Evolutionary conservation across 1,139 yeast genomes (phyloP).

Genomic region (Diutina catenulata): DNA sequence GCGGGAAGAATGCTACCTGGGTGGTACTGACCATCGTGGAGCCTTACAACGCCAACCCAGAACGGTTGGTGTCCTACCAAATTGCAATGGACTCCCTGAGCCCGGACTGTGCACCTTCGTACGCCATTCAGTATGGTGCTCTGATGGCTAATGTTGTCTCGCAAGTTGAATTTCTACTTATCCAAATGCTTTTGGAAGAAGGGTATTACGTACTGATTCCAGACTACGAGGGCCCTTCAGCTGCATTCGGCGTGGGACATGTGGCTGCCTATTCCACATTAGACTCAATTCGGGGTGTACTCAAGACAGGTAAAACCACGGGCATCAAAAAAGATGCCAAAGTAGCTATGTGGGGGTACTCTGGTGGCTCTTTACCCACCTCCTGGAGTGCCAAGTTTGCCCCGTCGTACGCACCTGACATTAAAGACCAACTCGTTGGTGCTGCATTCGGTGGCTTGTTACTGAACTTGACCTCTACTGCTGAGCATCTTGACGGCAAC

Average conservation of each 20-base stretch:
- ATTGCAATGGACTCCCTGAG: slow-evolving; percentile 22
- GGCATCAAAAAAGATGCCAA: slow-evolving; percentile 15
- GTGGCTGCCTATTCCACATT: slow-evolving; percentile 19
- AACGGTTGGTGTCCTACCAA: slow-evolving; percentile 20
- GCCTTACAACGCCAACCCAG: slow-evolving; percentile 20
- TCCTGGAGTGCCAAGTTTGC: slow-evolving; percentile 27
- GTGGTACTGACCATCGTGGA: slow-evolving; percentile 19
- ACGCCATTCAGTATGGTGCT: slow-evolving; percentile 16
- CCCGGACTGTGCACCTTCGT: slow-evolving; percentile 22
- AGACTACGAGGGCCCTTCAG: slow-evolving; percentile 21
- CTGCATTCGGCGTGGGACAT: slow-evolving; percentile 19
- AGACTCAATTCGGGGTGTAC: slow-evolving; percentile 18
- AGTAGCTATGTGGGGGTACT: slow-evolving; percentile 23
- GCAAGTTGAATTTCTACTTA: slow-evolving; percentile 15
- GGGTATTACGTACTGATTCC: slow-evolving; percentile 24
- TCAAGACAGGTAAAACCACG: slow-evolving; percentile 15
- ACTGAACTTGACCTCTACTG: slow-evolving; percentile 16
- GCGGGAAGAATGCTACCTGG: neutral
- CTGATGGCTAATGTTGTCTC: slow-evolving; percentile 10
- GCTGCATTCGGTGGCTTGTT: slow-evolving; percentile 18
- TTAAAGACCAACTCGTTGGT: slow-evolving; percentile 12
- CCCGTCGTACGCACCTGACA: slow-evolving; percentile 21
- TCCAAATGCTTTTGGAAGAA: slow-evolving; percentile 14
- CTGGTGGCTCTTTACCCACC: slow-evolving; percentile 25
- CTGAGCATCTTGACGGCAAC: slow-evolving; percentile 14